These are phyloP conservation scores for Warburgia ugandensis DNA, from an alignment of 164 flowering plant species.

Conservation along the genomic window DNA sequence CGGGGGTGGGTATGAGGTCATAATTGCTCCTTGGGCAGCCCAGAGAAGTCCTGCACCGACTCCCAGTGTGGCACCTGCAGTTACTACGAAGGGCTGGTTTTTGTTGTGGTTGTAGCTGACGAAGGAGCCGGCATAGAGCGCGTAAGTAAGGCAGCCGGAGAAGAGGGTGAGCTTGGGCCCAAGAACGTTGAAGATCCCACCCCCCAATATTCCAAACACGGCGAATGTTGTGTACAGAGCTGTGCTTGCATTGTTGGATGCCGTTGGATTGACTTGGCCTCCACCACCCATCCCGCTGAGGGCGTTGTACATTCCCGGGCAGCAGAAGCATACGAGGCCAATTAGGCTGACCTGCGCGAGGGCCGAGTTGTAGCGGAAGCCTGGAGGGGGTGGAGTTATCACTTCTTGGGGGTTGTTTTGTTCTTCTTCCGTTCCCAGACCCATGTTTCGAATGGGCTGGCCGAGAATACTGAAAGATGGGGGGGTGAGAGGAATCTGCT, in stretches of 20 bases:
- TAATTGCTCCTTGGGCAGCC: constrained; percentile 91
- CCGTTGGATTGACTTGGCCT: constrained; percentile 82
- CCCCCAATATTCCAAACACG: constrained; percentile 77
- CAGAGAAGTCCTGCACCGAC: constrained; percentile 89
- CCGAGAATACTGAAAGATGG: too few species aligned
- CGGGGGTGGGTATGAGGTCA: constrained; percentile 83
- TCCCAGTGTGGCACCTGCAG: constrained; percentile 76
- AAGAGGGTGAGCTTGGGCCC: constrained; percentile 71
- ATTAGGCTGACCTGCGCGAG: constrained; percentile 60
- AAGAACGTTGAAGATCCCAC: constrained; percentile 76
- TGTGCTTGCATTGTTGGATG: constrained; percentile 87
- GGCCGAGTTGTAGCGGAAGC: constrained; percentile 73
- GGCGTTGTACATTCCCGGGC: constrained; percentile 98
- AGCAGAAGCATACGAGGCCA: constrained; percentile 91
- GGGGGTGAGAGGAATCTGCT: too few species aligned
- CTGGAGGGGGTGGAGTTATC: too few species aligned
- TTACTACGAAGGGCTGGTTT: constrained; percentile 55
- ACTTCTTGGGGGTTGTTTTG: too few species aligned
- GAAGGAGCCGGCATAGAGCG: constrained; percentile 75
- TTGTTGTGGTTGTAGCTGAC: constrained; percentile 71
- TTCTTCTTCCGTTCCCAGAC: too few species aligned
- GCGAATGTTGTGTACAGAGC: constrained; percentile 90
- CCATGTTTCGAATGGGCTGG: too few species aligned
- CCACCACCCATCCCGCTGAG: constrained; percentile 95
- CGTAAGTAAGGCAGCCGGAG: constrained; percentile 68